phyloP scores from a whole-genome alignment of 192 early-diverging fungal genomes.

The Coemansia sp. region DNA sequence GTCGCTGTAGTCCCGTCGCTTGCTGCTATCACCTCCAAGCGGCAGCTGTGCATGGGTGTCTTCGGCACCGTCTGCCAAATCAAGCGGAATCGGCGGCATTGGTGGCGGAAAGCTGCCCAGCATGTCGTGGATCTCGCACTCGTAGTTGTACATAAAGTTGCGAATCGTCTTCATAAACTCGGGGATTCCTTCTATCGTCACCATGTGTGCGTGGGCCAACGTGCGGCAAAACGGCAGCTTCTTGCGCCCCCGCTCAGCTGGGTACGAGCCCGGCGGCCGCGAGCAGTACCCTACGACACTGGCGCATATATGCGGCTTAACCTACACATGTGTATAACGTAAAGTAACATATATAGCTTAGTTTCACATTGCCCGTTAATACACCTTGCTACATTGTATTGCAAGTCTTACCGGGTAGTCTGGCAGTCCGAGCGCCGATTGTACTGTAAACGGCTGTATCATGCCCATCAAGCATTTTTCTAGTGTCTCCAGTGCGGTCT shows the following conservation, averaged over 20 bases:
- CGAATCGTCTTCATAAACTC: conserved; percentile 46
- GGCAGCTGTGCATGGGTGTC: neutral
- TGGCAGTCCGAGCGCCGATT: conserved; percentile 36
- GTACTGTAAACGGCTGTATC: conserved; percentile 43
- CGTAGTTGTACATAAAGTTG: conserved; percentile 56
- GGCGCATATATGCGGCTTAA: conserved; percentile 51
- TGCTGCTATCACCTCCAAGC: neutral
- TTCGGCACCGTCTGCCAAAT: neutral
- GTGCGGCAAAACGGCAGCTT: conserved; percentile 57
- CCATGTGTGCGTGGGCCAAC: conserved; percentile 44
- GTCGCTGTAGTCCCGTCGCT: neutral
- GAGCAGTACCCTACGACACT: conserved; percentile 52
- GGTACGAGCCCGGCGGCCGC: conserved; percentile 44
- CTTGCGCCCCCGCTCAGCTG: conserved; percentile 29
- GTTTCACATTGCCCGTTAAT: neutral
- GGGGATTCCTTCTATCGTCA: conserved; percentile 33
- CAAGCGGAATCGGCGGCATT: conserved; percentile 36
- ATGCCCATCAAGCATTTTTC: conserved; percentile 57
- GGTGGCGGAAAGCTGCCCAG: conserved; percentile 53
- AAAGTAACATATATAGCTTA: neutral
- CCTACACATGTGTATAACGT: conserved; percentile 11
- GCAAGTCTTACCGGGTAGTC: conserved; percentile 26
- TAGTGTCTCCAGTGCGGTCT: conserved; percentile 48
- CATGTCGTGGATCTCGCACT: conserved; percentile 44
- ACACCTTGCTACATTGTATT: neutral